phyloP scores from a whole-genome alignment of 176 grass and related monocot genomes.

The Lolium rigidum region DNA sequence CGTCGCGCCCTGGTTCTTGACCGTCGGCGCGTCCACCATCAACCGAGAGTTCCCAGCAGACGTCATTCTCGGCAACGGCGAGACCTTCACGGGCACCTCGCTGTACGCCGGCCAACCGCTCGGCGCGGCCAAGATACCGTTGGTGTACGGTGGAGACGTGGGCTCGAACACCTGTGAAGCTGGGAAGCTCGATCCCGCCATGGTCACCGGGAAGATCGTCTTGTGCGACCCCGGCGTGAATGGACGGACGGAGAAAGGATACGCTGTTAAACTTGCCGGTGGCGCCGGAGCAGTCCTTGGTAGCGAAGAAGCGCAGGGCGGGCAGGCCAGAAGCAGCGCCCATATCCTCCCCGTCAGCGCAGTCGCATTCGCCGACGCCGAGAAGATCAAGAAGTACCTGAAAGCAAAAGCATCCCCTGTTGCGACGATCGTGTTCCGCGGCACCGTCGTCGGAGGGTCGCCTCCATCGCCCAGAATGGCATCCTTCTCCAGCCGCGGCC shows the following conservation, averaged over 20 bases:
- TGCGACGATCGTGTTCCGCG: too few species aligned
- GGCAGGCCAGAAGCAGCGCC: neutral
- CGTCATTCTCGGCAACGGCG: slow-evolving; percentile 49
- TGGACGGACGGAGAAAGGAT: slow-evolving; percentile 35
- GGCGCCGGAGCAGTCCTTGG: slow-evolving; percentile 45
- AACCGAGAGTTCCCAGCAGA: slow-evolving; percentile 47
- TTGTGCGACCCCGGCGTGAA: slow-evolving; percentile 43
- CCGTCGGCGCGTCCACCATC: slow-evolving; percentile 60
- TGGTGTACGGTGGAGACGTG: slow-evolving; percentile 43
- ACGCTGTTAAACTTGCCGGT: slow-evolving; percentile 50
- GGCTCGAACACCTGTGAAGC: slow-evolving; percentile 25
- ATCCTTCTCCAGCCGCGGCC: neutral
- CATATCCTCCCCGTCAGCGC: slow-evolving; percentile 19
- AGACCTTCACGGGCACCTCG: slow-evolving; percentile 29
- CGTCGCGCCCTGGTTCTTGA: slow-evolving; percentile 63
- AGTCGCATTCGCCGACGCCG: neutral
- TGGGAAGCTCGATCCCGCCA: slow-evolving; percentile 24
- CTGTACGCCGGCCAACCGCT: slow-evolving; percentile 39
- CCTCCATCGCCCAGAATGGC: too few species aligned
- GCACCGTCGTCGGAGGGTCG: too few species aligned
- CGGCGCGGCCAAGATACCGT: neutral
- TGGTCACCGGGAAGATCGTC: slow-evolving; percentile 56
- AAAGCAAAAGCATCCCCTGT: too few species aligned
- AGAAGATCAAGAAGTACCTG: slow-evolving; percentile 6
- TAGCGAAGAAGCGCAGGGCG: slow-evolving; percentile 25